Evolutionary conservation across 108 stramenopile species (phyloP), one percentile per base, ranked within the genome.

Genomic region (Nitzschia putrida): DNA sequence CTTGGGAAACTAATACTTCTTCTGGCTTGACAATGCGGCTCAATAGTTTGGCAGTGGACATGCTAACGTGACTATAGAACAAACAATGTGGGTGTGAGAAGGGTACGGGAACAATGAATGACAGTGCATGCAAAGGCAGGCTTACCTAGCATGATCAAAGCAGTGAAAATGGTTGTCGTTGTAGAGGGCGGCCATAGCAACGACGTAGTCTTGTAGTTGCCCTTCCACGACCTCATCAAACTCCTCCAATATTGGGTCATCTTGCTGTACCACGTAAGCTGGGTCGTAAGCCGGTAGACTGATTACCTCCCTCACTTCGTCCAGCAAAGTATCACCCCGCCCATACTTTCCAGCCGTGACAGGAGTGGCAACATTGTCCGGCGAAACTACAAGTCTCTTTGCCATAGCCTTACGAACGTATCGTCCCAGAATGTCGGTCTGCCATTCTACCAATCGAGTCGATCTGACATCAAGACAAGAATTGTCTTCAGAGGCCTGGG

Each of bases 111-210:
- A 6, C 2, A 49, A 18, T 5, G 18, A 16, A 18, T 5, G 47
- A 18, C 47, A 5, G 18, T 49, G n/a, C 3, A 2, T 49, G 18
- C 3, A 16, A 49, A 6, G n/a, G 6, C 18, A 18, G 8, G 81
- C 82, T 50, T 86, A 82, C 16, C 74, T 59, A 18, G 79, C 76
- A 53, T 88, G 87, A 50, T 85, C 87, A 65, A 88, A 85, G 34
- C 74, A 79, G 72, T 88, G 87, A 63, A 88, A 88, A 7, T 80
- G 75, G 42, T 85, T 85, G 38, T 55, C 23, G 20, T 57, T 57
- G 53, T 68, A 68, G 5, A 45, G 11, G 9, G 29, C 43, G 0
- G 55, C 54, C 2, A 68, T 44, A 8, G 29, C 8, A 10, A 29
- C 20, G 7, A 68, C 55, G 23, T 43, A 68, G 16, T 68, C 68